Evolutionary conservation across 1,284 basidiomycete species (phyloP), one percentile per base, ranked within the genome.

Genomic region (Vanrija sp.): DNA sequence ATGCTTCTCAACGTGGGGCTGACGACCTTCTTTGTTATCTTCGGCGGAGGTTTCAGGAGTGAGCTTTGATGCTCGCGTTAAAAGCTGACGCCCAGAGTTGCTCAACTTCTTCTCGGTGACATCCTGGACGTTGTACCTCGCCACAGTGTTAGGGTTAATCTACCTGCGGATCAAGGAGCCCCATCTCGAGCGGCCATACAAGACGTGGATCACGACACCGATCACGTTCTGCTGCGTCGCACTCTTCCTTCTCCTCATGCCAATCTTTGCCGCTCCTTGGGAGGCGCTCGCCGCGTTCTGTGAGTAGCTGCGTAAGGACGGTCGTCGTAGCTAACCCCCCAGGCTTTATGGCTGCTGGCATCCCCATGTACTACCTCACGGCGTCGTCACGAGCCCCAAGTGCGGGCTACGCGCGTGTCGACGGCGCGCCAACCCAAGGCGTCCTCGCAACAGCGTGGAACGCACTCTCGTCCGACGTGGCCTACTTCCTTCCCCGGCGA

Each of bases 161-260:
- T 86, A 96, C 47, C 76, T 98, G 43, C 83, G 95, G 34, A 79
- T 96, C 19, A 91, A 93, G 67, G 95, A 98, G 75, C 95, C 95
- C 0, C 83, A 86, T 62, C 79, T 98, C 9, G 86, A 91, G 66
- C 82, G 92, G 60, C 93, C 93, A 0, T 97, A 97, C 73, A 88
- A 85, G 68, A 89, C 92, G 1, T 97, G 86, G 86, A 86, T 98
- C 34, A 82, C 84, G 18, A 98, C 94, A 0, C 95, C 95, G 0
- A 80, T 98, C 28, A 84, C 83, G 5, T 98, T 98, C 75, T 95
- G 93, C 63, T 86, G 83, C 7, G 86, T 94, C 19, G 91, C 93
- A 2, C 78, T 96, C 57, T 98, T 98, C 78, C 80, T 98, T 49
- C 79, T 99, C 6, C 86, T 89, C 65, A 97, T 98, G 91, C 94